Conservation (phyloP, 208 protist species). For the Borovskyia barvae region DNA sequence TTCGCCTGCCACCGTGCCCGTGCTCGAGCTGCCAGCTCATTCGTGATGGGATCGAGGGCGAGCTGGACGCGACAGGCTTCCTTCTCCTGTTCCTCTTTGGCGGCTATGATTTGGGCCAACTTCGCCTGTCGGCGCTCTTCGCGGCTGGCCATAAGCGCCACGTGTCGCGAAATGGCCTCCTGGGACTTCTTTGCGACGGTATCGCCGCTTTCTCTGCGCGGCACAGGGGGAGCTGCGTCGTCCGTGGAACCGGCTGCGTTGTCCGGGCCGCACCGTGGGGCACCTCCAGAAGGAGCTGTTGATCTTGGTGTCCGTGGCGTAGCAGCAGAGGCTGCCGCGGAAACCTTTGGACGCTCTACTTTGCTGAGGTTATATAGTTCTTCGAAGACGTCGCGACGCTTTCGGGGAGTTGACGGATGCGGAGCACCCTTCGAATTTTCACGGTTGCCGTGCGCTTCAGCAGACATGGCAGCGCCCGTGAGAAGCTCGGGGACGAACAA, state of each 20-base stretch:
- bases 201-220: background rate
- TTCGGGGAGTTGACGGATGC: background rate
- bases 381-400: slow-evolving; percentile 11
- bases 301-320: too few relatives aligned
- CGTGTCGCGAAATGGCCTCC: slow-evolving; percentile 20
- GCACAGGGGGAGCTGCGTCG: background rate
- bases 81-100: slow-evolving; percentile 11
- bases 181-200: slow-evolving; percentile 1
- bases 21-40: slow-evolving; percentile 29
- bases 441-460: background rate
- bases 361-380: too few relatives aligned
- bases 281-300: background rate
- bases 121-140: slow-evolving; percentile 22
- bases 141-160: slow-evolving; percentile 19
- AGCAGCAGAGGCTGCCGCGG: too few relatives aligned
- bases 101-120: slow-evolving; percentile 13
- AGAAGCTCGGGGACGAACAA: too few relatives aligned
- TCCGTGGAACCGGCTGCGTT: background rate
- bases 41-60: slow-evolving; percentile 17
- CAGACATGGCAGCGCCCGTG: background rate
- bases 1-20: slow-evolving; percentile 20
- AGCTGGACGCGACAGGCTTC: slow-evolving; percentile 1
- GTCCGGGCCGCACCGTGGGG: background rate
- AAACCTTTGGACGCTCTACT: too few relatives aligned
- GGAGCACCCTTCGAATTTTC: background rate